Evolutionary conservation across 148 eudicot genomes (phyloP), one percentile per base, ranked within the genome.

Genomic region (Rhododendron vialii): DNA sequence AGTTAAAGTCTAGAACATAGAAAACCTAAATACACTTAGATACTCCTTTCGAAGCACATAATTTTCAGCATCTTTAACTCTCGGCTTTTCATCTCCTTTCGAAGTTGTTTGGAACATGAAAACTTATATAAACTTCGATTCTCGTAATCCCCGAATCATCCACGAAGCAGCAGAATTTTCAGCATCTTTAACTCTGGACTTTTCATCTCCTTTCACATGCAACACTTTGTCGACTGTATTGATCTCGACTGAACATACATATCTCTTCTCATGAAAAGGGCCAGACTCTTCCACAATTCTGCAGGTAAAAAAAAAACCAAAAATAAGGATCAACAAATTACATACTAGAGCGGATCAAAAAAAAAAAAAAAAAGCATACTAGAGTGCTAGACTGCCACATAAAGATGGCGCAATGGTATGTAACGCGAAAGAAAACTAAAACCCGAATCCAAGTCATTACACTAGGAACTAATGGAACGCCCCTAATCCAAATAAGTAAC

Each of bases 111-210:
- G 61, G 61, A 55, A 55, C 22, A 17, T 18, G 22, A 55, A 55
- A 36, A 17, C 53, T 84, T 83, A 89, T 5, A 87, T 30, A 75
- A 88, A 86, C 24, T 84, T 84, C 3, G 90, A 55, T 45, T 88
- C 88, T 80, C 36, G 85, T 45, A 96, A 88, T 75, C 89, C 89
- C 24, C 17, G 86, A 35, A 94, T 88, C 96, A 96, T 93, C 33
- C 36, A 47, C 30, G 94, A 95, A 80, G 99, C 99, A 12, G 99
- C 98, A 63, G 96, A 95, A 71, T 30, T 28, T 30, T 71, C 76
- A 71, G 76, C 76, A 30, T 71, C 85, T 80, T 93, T 63, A 28
- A 95, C 95, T 80, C 93, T 90, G 17, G 83, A 83, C 83, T 89
- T 94, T 75, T 91, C 92, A 0, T 90, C 90, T 83, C 99, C 98